phyloP scores from a whole-genome alignment of 116 monocot species.

The Zostera marina region DNA sequence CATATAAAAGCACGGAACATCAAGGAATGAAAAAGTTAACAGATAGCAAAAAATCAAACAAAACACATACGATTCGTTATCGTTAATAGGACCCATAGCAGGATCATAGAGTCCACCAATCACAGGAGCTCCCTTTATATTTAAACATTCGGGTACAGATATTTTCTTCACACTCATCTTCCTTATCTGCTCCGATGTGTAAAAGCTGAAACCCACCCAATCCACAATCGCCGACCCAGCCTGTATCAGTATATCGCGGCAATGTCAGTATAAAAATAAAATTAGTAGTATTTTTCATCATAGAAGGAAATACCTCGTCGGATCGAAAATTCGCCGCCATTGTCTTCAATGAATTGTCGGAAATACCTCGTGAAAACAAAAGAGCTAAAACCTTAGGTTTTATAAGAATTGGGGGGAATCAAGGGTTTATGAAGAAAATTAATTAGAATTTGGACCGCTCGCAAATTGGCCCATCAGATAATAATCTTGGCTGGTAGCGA shows the following conservation, averaged over 20 bases:
- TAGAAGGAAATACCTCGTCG: neutral
- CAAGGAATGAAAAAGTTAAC: neutral
- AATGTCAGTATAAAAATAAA: neutral
- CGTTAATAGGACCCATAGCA: constrained; percentile 40
- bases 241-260: constrained; percentile 10
- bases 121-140: constrained; percentile 26
- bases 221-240: constrained; percentile 38
- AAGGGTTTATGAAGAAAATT: too few species aligned
- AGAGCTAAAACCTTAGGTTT: too few species aligned
- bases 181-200: constrained; percentile 27
- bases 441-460: too few species aligned
- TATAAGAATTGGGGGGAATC: too few species aligned
- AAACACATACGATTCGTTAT: constrained; percentile 26
- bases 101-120: constrained; percentile 43
- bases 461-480: too few species aligned
- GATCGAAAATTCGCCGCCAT: neutral
- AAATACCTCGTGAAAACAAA: too few species aligned
- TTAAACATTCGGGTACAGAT: constrained; percentile 27
- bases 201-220: constrained; percentile 34
- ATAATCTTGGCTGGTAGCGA: too few species aligned
- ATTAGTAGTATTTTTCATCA: neutral
- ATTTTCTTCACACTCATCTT: constrained; percentile 56
- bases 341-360: neutral
- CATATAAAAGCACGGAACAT: neutral
- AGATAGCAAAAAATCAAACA: neutral